Evolutionary conservation across 257 asterid genomes (phyloP).

Genomic region (Scutellaria barbata): DNA sequence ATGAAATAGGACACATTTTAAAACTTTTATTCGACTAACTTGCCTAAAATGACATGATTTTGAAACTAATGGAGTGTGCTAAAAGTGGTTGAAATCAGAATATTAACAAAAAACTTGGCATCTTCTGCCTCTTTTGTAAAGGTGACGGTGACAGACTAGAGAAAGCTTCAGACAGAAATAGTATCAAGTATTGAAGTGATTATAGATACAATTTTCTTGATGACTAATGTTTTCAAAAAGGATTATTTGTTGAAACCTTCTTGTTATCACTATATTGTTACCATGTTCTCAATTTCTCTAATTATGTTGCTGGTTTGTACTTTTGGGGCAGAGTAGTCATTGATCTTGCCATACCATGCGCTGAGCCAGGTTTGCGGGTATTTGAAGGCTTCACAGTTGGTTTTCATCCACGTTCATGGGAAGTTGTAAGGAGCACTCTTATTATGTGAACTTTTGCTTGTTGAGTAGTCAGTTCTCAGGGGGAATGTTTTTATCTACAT

Average conservation of each 20-base stretch:
- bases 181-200: conserved; percentile 2
- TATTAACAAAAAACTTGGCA: neutral
- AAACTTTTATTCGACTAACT: conserved; percentile 13
- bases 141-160: conserved; percentile 24
- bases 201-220: neutral
- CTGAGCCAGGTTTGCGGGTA: conserved; percentile 76
- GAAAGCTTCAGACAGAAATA: conserved; percentile 24
- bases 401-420: conserved; percentile 93
- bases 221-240: neutral
- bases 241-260: conserved; percentile 7
- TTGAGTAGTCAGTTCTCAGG: too few species aligned
- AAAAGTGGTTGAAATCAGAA: conserved; percentile 25
- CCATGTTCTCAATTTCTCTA: conserved; percentile 17
- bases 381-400: conserved; percentile 97
- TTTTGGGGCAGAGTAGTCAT: conserved; percentile 64
- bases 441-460: conserved; percentile 31
- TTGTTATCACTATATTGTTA: conserved; percentile 3
- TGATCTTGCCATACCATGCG: conserved; percentile 94
- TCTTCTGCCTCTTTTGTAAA: neutral
- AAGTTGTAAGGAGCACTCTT: conserved; percentile 61
- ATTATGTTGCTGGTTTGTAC: conserved; percentile 32
- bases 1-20: conserved; percentile 1
- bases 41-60: conserved; percentile 19
- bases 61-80: neutral
- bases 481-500: conserved; percentile 28